Percentiles rank a stretch among this genome's conserved stretches.
These are phyloP conservation scores for Terfezia boudieri DNA, from an alignment of 495 filamentous ascomycete species.

Conservation along the genomic window DNA sequence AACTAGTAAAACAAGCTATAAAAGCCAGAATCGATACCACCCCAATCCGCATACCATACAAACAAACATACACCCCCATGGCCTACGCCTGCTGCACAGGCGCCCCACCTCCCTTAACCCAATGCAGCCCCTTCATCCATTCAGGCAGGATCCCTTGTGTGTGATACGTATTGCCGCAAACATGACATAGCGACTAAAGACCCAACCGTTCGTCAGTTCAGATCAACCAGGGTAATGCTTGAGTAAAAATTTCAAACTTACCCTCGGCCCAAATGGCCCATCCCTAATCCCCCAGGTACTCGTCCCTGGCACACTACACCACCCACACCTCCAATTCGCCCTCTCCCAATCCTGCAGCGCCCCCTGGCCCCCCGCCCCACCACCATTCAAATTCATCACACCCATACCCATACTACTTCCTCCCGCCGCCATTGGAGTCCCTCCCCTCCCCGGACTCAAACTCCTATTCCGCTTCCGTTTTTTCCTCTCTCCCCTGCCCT, in stretches of 20 bases:
- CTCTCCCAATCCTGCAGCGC: constrained; percentile 49
- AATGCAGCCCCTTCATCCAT: constrained; percentile 64
- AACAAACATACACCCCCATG: too few species aligned
- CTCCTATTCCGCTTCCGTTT: constrained; percentile 79
- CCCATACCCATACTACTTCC: constrained; percentile 34
- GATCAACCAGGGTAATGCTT: too few species aligned
- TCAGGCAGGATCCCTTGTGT: constrained; percentile 64
- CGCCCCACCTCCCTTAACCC: neutral
- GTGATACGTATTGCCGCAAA: constrained; percentile 77
- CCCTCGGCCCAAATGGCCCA: constrained; percentile 63
- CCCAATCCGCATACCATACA: too few species aligned
- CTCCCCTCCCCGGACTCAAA: constrained; percentile 49
- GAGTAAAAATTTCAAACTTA: constrained; percentile 23
- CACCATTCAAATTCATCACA: constrained; percentile 20
- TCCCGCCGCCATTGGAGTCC: constrained; percentile 31
- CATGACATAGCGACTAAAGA: constrained; percentile 70
- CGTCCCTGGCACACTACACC: constrained; percentile 71
- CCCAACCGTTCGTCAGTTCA: constrained; percentile 2
- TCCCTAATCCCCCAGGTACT: constrained; percentile 89
- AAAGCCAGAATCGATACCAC: too few species aligned
- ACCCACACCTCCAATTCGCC: constrained; percentile 66
- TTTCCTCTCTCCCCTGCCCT: constrained; percentile 70
- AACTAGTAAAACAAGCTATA: too few species aligned
- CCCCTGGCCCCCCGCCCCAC: constrained; percentile 49
- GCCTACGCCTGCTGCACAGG: neutral